A percentile compares a stretch with the other conserved stretches of the same genome.
phyloP scores from a whole-genome alignment of 1,284 basidiomycete genomes.

The Austroboletus niveus region DNA sequence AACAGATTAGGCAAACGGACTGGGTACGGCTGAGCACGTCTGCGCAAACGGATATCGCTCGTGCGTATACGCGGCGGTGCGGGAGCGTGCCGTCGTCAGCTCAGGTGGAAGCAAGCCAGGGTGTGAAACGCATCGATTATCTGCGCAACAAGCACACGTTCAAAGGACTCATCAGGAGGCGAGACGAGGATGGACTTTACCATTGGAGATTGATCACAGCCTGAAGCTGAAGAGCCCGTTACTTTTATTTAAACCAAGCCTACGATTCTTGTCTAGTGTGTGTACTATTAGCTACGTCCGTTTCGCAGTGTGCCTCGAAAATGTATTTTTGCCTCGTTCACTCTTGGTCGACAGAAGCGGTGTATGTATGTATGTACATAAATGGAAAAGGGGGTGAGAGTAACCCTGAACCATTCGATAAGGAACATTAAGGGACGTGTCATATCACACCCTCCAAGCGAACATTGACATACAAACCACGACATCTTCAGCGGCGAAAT shows the following conservation, averaged over 20 bases:
- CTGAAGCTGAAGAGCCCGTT: neutral
- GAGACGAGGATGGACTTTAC: conserved; percentile 37
- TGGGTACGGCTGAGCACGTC: conserved; percentile 46
- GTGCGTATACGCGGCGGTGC: conserved; percentile 57
- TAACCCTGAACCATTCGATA: neutral
- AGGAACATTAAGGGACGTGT: neutral
- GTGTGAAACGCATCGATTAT: conserved; percentile 61
- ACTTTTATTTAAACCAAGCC: too few species aligned
- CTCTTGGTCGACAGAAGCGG: too few species aligned
- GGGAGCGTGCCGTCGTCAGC: conserved; percentile 39
- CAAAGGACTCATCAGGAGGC: conserved; percentile 48
- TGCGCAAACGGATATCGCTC: conserved; percentile 45
- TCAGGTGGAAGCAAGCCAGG: conserved; percentile 45
- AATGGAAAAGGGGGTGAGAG: too few species aligned
- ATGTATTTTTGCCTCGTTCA: too few species aligned
- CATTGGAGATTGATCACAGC: conserved; percentile 39
- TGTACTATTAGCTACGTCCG: too few species aligned
- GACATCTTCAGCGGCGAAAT: too few species aligned
- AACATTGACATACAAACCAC: neutral
- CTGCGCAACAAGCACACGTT: conserved; percentile 51
- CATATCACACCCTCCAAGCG: too few species aligned
- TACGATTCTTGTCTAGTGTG: too few species aligned
- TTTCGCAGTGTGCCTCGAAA: too few species aligned
- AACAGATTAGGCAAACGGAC: conserved; percentile 53
- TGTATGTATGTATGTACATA: too few species aligned